phyloP scores from a whole-genome alignment of 2,329 filamentous ascomycete genomes.

The Phialocephala subalpina region DNA sequence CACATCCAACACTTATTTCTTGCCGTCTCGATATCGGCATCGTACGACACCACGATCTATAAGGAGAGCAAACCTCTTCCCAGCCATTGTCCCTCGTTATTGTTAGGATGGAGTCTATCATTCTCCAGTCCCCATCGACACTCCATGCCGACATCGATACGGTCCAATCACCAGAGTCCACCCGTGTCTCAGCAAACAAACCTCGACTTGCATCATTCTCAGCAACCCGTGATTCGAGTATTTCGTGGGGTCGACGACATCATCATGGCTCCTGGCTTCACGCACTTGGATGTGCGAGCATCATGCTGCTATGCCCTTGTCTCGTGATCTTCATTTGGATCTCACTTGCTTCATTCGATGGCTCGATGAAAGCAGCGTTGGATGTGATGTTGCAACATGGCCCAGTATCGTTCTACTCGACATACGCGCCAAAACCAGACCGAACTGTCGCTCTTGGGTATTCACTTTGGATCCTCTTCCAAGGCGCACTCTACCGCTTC shows the following conservation, averaged over 20 bases:
- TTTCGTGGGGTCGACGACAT: conserved; percentile 37
- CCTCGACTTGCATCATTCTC: conserved; percentile 26
- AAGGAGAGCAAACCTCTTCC: not conserved
- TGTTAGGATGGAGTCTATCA: not conserved
- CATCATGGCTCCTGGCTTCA: conserved; percentile 40
- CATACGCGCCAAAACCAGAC: conserved; percentile 26
- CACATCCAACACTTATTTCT: not conserved
- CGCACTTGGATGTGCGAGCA: conserved; percentile 35
- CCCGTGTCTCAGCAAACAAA: not conserved
- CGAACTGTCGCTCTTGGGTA: conserved; percentile 38
- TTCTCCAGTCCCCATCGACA: not conserved
- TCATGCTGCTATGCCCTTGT: conserved; percentile 35
- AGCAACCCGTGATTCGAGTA: conserved; percentile 26
- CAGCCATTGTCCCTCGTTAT: not conserved
- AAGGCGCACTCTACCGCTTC: conserved; percentile 45
- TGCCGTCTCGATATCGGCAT: not conserved
- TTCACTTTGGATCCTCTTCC: conserved; percentile 46
- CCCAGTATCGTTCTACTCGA: conserved; percentile 26
- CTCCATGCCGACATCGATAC: conserved; percentile 10
- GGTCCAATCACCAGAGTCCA: not conserved
- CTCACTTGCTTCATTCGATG: conserved; percentile 33
- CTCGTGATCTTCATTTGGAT: conserved; percentile 38
- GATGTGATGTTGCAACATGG: conserved; percentile 27
- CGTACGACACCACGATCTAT: not conserved
- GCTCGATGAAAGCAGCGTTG: conserved; percentile 30